These are phyloP conservation scores for Fusarium nematophilum DNA, from an alignment of 2,329 filamentous ascomycete species.

Conservation along the genomic window DNA sequence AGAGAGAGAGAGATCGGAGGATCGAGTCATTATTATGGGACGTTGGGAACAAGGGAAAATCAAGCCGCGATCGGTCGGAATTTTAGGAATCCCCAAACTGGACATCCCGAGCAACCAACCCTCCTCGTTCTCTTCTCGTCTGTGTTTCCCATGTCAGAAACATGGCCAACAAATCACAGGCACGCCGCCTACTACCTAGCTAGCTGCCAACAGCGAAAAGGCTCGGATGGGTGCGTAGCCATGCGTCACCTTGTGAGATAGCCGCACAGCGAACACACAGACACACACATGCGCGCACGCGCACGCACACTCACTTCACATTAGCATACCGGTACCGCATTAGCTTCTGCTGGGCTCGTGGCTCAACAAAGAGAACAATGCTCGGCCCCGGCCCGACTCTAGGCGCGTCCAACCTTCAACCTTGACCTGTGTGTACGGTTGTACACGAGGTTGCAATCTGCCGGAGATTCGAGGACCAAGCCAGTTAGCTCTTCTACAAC, in stretches of 20 bases:
- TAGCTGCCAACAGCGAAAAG: too few relatives aligned
- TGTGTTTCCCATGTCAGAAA: too few relatives aligned
- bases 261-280: too few relatives aligned
- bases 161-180: too few relatives aligned
- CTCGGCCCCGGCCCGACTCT: conserved; percentile 31
- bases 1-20: too few relatives aligned
- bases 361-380: conserved; percentile 1
- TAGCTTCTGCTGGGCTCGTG: conserved; percentile 1
- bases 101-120: conserved; percentile 25
- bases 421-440: too few relatives aligned
- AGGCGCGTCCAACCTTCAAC: conserved; percentile 1
- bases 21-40: conserved; percentile 18
- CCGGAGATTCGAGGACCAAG: conserved; percentile 8
- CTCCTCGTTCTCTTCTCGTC: too few relatives aligned
- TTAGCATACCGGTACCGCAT: conserved; percentile 1
- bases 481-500: not conserved
- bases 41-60: not conserved
- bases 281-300: not conserved
- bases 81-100: conserved; percentile 17
- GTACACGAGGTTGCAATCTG: not conserved
- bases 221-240: too few relatives aligned
- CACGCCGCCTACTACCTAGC: too few relatives aligned
- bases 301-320: conserved; percentile 2
- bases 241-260: too few relatives aligned
- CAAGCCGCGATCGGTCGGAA: conserved; percentile 30